Conservation (phyloP, 257 asterid species). For the Solanum habrochaites region DNA sequence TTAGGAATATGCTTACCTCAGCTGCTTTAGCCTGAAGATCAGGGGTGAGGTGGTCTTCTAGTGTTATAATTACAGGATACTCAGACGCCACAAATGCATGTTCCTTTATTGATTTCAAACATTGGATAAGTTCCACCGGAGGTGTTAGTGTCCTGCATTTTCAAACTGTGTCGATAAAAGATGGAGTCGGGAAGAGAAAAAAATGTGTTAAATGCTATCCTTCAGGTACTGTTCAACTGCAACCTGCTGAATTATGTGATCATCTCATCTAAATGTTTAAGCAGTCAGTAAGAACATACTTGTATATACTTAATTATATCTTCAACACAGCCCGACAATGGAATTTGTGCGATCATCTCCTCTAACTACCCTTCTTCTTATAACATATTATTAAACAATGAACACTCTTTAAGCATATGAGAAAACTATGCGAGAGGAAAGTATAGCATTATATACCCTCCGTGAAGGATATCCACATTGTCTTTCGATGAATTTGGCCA, state of each 20-base stretch:
- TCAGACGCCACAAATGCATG: conserved; percentile 66
- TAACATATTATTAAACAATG: neutral
- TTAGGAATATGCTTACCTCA: conserved; percentile 18
- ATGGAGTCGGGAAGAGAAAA: neutral
- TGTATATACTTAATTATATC: neutral
- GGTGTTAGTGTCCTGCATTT: conserved; percentile 56
- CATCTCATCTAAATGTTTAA: neutral
- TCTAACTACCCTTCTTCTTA: neutral
- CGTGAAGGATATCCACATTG: conserved; percentile 60
- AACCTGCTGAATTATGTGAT: neutral
- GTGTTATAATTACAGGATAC: conserved; percentile 62
- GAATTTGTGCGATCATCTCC: neutral
- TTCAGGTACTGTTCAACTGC: neutral
- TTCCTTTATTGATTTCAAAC: conserved; percentile 54
- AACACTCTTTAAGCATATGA: neutral
- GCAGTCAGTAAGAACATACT: neutral
- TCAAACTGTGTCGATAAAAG: neutral
- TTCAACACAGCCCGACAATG: neutral
- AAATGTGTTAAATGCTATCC: neutral
- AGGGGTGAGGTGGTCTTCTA: conserved; percentile 72
- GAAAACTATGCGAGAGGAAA: neutral
- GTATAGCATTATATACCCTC: conserved; percentile 36
- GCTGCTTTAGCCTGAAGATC: conserved; percentile 81
- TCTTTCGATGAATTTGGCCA: conserved; percentile 79
- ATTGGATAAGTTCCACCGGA: conserved; percentile 54